Base-by-base conservation (phyloP, 208 protist genomes). In the Willaertia magna region DNA sequence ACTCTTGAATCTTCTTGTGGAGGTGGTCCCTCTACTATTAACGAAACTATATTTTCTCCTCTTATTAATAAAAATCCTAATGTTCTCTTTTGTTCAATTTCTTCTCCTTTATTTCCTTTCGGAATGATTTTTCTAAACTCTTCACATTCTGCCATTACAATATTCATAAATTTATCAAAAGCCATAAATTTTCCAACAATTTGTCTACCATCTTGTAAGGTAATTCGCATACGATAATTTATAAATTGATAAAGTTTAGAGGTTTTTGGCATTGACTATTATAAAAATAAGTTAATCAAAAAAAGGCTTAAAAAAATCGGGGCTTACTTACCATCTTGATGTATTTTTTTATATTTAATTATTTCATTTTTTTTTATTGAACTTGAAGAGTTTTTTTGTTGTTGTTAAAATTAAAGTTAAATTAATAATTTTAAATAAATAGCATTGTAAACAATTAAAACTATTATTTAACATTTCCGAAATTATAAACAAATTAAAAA, bases 161-260 rank as follows among this genome's bases (percentile, higher is more conserved):
- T 26, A 88, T 97, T 97, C 94, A 97, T 96, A 88, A 96, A 93
- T 90, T 96, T 96, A 88, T 97, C 95, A 86, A 96, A 97, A 67
- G 95, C 95, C 89, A 97, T 91, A 87, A 97, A 96, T 85, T 90
- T 94, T 74, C 95, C 95, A n/a, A 96, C 92, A 16, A 96, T 83
- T 82, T 82, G 84, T 74, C 94, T 89, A 51, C 90, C 88, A 89
- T 97, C 94, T 76, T 95, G 84, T 30, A 95, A 92, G 18, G 93
- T 94, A 40, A 97, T 85, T 67, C 88, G 67, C 89, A 97, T 95
- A n/a, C 93, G 79, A 81, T 92, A 96, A 88, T 94, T 94, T 26
- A 95, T 87, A 79, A 90, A 94, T 88, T 94, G 90, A 18, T 92
- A 86, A 74, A 95, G 93, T 87, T 94, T 94, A 85, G 76, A 89